These are phyloP conservation scores for Pseudogymnoascus sp. DNA, from an alignment of 2,329 filamentous ascomycete species.

Conservation along the genomic window DNA sequence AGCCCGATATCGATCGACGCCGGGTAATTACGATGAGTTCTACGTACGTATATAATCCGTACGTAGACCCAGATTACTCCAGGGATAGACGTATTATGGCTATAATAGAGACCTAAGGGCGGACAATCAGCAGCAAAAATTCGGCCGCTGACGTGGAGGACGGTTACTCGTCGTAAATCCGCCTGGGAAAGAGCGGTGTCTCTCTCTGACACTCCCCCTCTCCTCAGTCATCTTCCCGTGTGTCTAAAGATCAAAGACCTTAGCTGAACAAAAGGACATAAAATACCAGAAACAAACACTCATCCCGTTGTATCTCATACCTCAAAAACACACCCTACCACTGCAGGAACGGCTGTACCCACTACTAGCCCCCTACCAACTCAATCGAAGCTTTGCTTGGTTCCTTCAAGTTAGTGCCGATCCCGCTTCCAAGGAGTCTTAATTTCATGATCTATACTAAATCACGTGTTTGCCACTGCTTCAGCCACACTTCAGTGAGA, in stretches of 20 bases:
- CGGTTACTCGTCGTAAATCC: background rate
- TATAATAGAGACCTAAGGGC: background rate
- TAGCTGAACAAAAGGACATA: background rate
- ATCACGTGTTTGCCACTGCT: background rate
- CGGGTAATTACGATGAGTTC: background rate
- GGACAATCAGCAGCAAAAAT: background rate
- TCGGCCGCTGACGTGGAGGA: background rate
- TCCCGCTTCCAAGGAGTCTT: background rate
- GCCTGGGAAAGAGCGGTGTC: background rate
- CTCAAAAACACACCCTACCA: background rate
- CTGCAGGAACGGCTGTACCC: background rate
- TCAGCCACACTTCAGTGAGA: background rate
- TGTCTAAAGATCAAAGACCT: background rate
- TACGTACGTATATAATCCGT: background rate
- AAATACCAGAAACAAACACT: background rate
- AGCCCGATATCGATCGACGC: background rate
- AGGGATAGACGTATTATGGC: background rate
- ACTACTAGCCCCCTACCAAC: conserved; percentile 1
- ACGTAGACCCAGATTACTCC: background rate
- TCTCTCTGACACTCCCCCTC: background rate
- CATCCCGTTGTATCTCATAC: background rate
- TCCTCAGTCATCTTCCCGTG: background rate
- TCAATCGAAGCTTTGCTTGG: background rate
- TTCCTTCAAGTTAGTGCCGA: background rate
- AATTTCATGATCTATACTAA: background rate